Base-by-base conservation (phyloP, 2,329 filamentous ascomycete genomes). In the Aspergillus sp. region DNA sequence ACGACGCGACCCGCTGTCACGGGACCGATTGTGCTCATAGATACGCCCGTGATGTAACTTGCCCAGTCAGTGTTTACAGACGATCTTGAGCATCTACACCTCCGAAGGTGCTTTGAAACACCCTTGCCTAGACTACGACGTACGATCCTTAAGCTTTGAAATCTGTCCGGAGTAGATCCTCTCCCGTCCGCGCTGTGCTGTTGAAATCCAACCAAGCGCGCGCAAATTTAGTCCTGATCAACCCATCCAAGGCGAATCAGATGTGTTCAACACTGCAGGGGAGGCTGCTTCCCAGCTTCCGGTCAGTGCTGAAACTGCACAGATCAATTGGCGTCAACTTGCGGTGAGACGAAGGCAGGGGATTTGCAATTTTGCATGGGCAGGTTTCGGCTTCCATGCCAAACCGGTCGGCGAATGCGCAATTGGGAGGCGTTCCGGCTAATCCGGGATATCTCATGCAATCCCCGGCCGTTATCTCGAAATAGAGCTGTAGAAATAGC, bases 181-280 rank as follows among this genome's bases (percentile, higher is more conserved):
- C 12, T n/a, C 34, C 13, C 34, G 4, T 37, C 5, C 34, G 5
- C 34, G 12, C 15, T 34, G 39, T 44, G 33, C 7, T n/a, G 37
- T 22, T 27, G 30, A 17, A 27, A 47, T 40, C 13, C 12, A 49
- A 20, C 44, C 22, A 33, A 49, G 33, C 39, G 27, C 37, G 50
- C 51, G 56, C 22, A 51, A 51, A 9, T 54, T 58, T 58, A 54
- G 56, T 41, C 44, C 27, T 33, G 40, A 58, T 58, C 19, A 50
- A 49, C n/a, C 45, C 51, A 58, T 51, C 45, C 19, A 13, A 4
- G 13, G 37, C 56, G 44, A 58, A 58, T 58, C 56, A 44, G 33
- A 33, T n/a, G 5, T 24, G 40, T 33, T 3, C 8, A 19, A 9
- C 49, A 19, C 17, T 17, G 12, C 40, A 34, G 33, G 54, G 19